Conservation (phyloP, 768 basidiomycete species). For the Tephrocybe sp. region DNA sequence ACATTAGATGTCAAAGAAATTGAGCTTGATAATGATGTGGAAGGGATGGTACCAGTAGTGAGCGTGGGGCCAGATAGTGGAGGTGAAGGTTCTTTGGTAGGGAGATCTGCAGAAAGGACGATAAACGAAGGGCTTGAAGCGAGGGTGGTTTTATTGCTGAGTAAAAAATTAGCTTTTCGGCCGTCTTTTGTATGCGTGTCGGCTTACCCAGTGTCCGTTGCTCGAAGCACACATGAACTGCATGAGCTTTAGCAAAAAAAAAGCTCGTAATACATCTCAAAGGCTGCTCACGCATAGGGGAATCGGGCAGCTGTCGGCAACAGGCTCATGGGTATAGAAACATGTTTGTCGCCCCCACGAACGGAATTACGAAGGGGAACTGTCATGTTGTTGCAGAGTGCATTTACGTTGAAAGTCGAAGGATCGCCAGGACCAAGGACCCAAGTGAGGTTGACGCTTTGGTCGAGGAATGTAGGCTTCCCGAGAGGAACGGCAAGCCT, state of each 20-base stretch:
- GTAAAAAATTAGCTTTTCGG: not conserved
- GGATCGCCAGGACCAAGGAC: not conserved
- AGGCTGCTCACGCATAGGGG: not conserved
- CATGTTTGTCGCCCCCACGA: not conserved
- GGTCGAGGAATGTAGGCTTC: not conserved
- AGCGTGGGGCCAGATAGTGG: not conserved
- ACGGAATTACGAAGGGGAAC: not conserved
- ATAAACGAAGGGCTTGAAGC: not conserved
- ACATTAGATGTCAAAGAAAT: not conserved
- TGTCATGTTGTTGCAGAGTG: conserved; percentile 5
- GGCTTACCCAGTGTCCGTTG: conserved; percentile 6
- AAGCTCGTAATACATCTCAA: not conserved
- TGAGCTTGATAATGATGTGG: not conserved
- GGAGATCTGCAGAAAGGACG: not conserved
- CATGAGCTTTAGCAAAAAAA: not conserved
- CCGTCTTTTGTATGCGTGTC: not conserved
- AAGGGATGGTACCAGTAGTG: not conserved
- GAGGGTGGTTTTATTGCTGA: conserved; percentile 7
- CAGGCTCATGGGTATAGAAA: not conserved
- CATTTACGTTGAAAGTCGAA: conserved; percentile 1
- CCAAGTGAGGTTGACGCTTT: conserved; percentile 5
- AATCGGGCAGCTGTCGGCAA: not conserved
- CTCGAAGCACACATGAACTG: conserved; percentile 9
- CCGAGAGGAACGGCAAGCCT: not conserved
- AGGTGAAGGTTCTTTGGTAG: not conserved